Evolutionary conservation across 2,329 filamentous ascomycete genomes (phyloP), one percentile per base, ranked within the genome.

Genomic region (Allantophomopsis cytisporea): DNA sequence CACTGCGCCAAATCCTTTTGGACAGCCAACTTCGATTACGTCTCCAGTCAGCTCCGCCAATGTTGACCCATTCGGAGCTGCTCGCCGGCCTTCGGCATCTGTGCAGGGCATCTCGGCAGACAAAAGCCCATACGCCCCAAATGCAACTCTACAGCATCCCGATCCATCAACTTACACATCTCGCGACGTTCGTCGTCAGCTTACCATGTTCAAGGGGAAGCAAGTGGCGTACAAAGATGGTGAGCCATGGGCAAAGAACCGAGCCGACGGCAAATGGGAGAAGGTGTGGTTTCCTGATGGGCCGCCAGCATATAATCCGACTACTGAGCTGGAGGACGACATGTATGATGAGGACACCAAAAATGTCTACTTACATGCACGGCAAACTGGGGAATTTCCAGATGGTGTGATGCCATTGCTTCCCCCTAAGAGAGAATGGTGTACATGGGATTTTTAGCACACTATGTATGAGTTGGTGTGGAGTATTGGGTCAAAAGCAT

Each of bases 351-450:
- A 76, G 2, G 69, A 68, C 41, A 69, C 73, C 15, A 73, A 73
- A 51, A 66, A 65, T 31, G 69, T 74, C 35, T 94, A 88, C 61
- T 63, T 65, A 42, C 65, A 69, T 35, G 77, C 87, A 54, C 63
- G 69, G 35, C 65, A 74, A 45, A 73, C 72, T 15, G 84, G 84
- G 1, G 59, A 56, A 23, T 94, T 94, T 56, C 67, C 71, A 33
- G 75, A 76, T 30, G 80, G 79, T 0, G 51, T 77, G 6, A 81
- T 94, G 62, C 88, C 88, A 0, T 69, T 81, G 49, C 62, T 86
- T 35, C 84, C 88, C 15, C 88, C 88, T 0, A 79, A 78, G 58
- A 68, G 76, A 44, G 85, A 89, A 52, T 89, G 78, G 66, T 78
- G 76, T 47, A 59, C 63, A 20, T 89, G 81, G 72, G 75, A 85